Conservation (phyloP, 2,329 filamentous ascomycete genomes). For the Ascochyta lentis region DNA sequence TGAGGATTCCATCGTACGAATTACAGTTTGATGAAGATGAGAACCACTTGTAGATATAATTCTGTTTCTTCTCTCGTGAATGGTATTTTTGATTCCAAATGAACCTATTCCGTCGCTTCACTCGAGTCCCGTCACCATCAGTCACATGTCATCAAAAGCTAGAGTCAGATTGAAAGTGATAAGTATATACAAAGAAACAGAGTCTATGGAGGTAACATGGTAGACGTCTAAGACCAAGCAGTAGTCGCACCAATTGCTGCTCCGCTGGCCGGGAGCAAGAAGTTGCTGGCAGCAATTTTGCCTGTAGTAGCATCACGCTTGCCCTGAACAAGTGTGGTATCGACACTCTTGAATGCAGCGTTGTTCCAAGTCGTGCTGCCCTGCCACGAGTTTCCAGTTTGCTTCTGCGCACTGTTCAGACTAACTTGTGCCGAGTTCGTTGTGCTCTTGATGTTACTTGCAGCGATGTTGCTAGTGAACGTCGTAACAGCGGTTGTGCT, state of each 20-base stretch:
- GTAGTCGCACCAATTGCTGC: constrained; percentile 53
- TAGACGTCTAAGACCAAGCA: constrained; percentile 14
- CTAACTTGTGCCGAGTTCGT: constrained; percentile 27
- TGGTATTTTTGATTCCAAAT: no score
- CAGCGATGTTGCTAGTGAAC: constrained; percentile 52
- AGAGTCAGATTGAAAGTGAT: no score
- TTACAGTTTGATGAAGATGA: not conserved
- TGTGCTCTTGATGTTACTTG: constrained; percentile 37
- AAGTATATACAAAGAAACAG: not conserved
- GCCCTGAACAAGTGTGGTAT: constrained; percentile 47
- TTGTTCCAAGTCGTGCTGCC: constrained; percentile 49
- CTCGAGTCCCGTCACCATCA: no score
- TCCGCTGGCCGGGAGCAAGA: constrained; percentile 50
- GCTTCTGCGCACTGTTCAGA: constrained; percentile 24
- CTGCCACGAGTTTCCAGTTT: constrained; percentile 55
- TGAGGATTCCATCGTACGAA: not conserved
- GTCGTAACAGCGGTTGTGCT: constrained; percentile 45
- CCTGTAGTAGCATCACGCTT: constrained; percentile 47
- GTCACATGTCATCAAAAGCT: no score
- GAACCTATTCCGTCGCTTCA: no score
- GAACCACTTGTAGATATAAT: not conserved
- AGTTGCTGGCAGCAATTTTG: constrained; percentile 52
- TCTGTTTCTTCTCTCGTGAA: not conserved
- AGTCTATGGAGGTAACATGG: not conserved
- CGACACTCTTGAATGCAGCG: constrained; percentile 49